Percentiles rank a stretch among this genome's conserved stretches.
Conservation (phyloP, 129 eudicot species). For the Artemisia argyi region DNA sequence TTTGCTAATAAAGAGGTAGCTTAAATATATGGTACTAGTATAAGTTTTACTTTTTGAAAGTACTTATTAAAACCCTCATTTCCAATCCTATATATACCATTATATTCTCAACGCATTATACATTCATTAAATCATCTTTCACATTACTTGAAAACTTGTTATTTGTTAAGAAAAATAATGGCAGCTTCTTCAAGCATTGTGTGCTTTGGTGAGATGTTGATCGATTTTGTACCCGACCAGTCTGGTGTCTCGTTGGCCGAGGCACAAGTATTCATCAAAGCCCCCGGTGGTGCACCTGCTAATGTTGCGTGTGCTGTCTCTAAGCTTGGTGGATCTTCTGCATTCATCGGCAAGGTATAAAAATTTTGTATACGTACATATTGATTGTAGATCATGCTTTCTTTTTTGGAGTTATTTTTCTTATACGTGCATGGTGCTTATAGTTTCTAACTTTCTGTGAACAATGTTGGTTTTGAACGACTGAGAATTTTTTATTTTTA, state of each 20-base stretch:
- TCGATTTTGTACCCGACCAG: slow-evolving; percentile 68
- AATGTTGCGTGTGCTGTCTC: slow-evolving; percentile 73
- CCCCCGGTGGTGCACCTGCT: slow-evolving; percentile 94
- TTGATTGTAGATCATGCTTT: slow-evolving; percentile 6
- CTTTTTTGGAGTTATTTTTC: neutral
- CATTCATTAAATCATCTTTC: neutral
- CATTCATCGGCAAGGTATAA: slow-evolving; percentile 71
- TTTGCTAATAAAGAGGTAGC: no score
- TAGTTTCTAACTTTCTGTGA: neutral
- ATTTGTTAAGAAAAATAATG: slow-evolving; percentile 26
- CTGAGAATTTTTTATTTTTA: neutral
- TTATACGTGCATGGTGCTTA: neutral
- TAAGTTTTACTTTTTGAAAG: no score
- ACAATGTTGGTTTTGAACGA: neutral
- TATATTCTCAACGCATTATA: neutral
- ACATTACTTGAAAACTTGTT: neutral
- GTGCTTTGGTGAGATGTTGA: slow-evolving; percentile 78
- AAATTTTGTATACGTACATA: neutral
- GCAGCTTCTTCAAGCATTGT: slow-evolving; percentile 44
- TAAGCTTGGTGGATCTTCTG: slow-evolving; percentile 69
- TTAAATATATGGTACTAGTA: no score
- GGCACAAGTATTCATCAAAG: slow-evolving; percentile 68
- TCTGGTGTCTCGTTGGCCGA: slow-evolving; percentile 76
- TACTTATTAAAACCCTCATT: slow-evolving; percentile 16
- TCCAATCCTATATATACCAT: slow-evolving; percentile 12